These are phyloP conservation scores for Purpureocillium takamizusanense DNA, from an alignment of 2,329 filamentous ascomycete species.

Conservation along the genomic window DNA sequence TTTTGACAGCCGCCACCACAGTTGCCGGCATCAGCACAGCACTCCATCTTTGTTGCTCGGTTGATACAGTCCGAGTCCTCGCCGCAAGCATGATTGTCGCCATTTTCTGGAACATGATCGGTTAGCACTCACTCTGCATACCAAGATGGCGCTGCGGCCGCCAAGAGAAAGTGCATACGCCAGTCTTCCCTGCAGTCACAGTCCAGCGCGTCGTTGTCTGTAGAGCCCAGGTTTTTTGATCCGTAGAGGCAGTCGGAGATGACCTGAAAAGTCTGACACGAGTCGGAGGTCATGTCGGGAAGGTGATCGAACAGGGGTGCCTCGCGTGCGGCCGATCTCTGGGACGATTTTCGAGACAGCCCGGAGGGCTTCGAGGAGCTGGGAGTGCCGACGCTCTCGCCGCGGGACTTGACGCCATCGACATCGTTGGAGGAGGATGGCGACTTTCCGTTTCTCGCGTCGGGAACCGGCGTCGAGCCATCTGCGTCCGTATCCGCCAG, in stretches of 20 bases:
- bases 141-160: conserved; percentile 5
- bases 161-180: conserved; percentile 53
- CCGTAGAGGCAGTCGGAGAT: conserved; percentile 85
- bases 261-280: conserved; percentile 66
- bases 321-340: conserved; percentile 53
- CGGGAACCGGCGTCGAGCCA: conserved; percentile 27
- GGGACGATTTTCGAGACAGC: conserved; percentile 62
- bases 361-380: conserved; percentile 54
- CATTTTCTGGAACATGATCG: conserved; percentile 36
- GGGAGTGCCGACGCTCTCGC: conserved; percentile 37
- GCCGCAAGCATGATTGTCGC: conserved; percentile 76
- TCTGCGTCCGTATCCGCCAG: conserved; percentile 31
- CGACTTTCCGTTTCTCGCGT: conserved; percentile 14
- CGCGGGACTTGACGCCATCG: conserved; percentile 36
- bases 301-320: conserved; percentile 63
- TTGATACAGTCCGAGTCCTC: conserved; percentile 99
- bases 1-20: conserved; percentile 88
- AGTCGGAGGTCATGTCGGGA: conserved; percentile 69
- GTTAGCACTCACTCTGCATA: conserved; percentile 3
- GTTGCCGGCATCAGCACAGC: conserved; percentile 65
- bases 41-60: conserved; percentile 96
- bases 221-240: conserved; percentile 82
- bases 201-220: conserved; percentile 82
- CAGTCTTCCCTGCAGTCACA: conserved; percentile 94
- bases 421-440: conserved; percentile 33